Base-by-base conservation (phyloP, 2,329 filamentous ascomycete species). In the Nemania bipapillata region DNA sequence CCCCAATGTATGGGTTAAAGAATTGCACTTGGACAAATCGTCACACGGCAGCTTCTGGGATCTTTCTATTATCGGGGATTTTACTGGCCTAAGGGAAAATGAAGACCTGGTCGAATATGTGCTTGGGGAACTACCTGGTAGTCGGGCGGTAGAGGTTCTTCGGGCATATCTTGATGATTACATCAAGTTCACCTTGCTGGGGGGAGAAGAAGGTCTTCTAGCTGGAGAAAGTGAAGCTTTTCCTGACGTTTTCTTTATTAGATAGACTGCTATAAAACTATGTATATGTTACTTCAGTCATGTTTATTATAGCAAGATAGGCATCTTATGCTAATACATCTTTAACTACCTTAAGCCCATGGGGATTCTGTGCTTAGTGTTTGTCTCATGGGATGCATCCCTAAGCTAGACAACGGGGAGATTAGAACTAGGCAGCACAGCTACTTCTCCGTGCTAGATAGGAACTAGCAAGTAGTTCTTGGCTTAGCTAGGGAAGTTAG, bases 1-100 rank as follows among this genome's bases (percentile, higher is more conserved):
- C 20, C 60, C 68, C 7, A 12, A 28, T 7, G 64, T 65, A 40
- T 70, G 68, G 68, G 35, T 6, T 9, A 60, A 40, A 11, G 68
- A 70, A 30, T 40, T 70, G 22, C 68, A 70, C 28, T 35, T 70
- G 26, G 45, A 50, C 9, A 54, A 60, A 5, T 67, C 65, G 1
- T 63, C 55, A 1, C 64, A 70, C 15, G 65, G 65, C 2, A 70
- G 68, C 60, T 68, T 70, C n/a, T 70, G 64, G 68, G 68, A 70
- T 7, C 65, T 70, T 30, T 67, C 64, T 2, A 24, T 68, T 0
- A 70, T 70, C 30, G 68, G 55, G 12, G 68, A 70, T 24, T 67
- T 70, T 26, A 70, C 68, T 7, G 65, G 68, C 15, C 42, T 70
- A 20, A 64, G 68, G 37, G 59, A 67, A 2, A 70, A 70, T 17